phyloP scores from a whole-genome alignment of 306 rosid genomes.

The Casuarina cunninghamiana region DNA sequence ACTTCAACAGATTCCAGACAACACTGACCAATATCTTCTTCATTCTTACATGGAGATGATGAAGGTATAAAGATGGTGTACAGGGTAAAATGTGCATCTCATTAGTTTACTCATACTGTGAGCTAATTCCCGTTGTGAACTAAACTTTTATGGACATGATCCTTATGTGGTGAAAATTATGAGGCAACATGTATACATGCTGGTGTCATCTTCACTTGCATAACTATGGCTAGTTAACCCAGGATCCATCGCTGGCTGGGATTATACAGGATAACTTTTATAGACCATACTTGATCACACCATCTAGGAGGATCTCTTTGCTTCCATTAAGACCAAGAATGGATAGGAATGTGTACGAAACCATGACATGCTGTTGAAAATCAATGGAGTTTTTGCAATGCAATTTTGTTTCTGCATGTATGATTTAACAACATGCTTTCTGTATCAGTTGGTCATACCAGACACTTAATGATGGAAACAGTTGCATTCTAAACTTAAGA shows the following conservation, averaged over 20 bases:
- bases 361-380: neutral
- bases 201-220: neutral
- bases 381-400: neutral
- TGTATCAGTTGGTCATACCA: neutral
- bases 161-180: neutral
- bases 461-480: neutral
- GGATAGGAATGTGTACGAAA: neutral
- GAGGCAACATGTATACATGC: neutral
- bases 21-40: too few relatives aligned
- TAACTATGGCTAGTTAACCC: neutral
- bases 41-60: too few relatives aligned
- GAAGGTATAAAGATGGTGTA: too few relatives aligned
- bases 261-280: neutral
- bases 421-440: neutral
- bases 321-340: neutral
- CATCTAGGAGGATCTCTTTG: neutral
- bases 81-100: neutral
- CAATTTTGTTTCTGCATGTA: conserved; percentile 4
- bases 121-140: neutral
- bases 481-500: conserved; percentile 13
- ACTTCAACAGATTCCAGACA: too few relatives aligned
- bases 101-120: neutral
- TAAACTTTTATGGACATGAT: neutral
- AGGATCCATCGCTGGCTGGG: neutral
- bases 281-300: neutral